Conservation (phyloP, 768 basidiomycete genomes). For the Leccinellum albellum region DNA sequence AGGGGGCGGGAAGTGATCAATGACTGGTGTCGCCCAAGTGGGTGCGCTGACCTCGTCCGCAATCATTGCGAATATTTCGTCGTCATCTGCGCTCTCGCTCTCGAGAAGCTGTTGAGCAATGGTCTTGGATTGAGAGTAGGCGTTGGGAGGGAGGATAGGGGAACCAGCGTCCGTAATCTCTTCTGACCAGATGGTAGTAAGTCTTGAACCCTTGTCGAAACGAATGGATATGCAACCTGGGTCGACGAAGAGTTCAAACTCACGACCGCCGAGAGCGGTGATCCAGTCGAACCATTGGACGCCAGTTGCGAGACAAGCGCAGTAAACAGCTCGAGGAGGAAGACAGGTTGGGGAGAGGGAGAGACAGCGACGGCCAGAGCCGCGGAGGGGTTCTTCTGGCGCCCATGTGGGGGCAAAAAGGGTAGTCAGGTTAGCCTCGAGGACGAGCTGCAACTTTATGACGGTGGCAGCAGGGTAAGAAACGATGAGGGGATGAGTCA, state of each 20-base stretch:
- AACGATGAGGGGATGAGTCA: slow-evolving; percentile 60
- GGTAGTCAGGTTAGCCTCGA: slow-evolving; percentile 70
- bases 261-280: slow-evolving; percentile 56
- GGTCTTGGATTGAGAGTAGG: slow-evolving; percentile 45
- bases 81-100: slow-evolving; percentile 67
- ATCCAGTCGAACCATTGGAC: slow-evolving; percentile 86
- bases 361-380: slow-evolving; percentile 72
- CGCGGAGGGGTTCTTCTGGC: slow-evolving; percentile 57
- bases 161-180: slow-evolving; percentile 33
- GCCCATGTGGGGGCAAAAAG: slow-evolving; percentile 67
- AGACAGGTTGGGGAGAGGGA: slow-evolving; percentile 64
- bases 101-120: slow-evolving; percentile 72
- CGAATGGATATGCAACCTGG: slow-evolving; percentile 76
- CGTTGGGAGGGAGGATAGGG: slow-evolving; percentile 15
- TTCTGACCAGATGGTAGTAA: slow-evolving; percentile 68
- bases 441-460: slow-evolving; percentile 64
- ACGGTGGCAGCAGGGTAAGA: slow-evolving; percentile 59
- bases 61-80: slow-evolving; percentile 71
- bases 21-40: slow-evolving; percentile 64
- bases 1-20: slow-evolving; percentile 54
- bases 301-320: slow-evolving; percentile 63
- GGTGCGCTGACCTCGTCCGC: slow-evolving; percentile 67
- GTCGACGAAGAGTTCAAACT: slow-evolving; percentile 79
- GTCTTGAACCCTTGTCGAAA: slow-evolving; percentile 42
- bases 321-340: slow-evolving; percentile 69